phyloP scores from a whole-genome alignment of 2,329 filamentous ascomycete species.

The Sclerotinia glacialis region DNA sequence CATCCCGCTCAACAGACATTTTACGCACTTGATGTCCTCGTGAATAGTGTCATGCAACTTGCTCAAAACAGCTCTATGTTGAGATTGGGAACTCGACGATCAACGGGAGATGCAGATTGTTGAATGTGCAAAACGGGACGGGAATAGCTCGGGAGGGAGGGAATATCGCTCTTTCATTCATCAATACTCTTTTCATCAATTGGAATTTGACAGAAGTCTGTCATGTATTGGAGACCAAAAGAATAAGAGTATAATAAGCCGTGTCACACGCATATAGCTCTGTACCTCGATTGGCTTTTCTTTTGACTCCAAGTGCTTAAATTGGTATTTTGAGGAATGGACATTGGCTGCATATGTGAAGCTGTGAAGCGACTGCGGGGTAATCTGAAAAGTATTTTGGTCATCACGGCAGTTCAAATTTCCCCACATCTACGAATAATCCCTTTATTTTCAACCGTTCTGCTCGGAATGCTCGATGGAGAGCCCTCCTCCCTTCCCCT shows the following conservation, averaged over 20 bases:
- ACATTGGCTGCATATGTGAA: neutral
- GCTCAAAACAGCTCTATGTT: neutral
- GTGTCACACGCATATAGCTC: neutral
- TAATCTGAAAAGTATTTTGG: neutral
- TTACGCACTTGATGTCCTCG: neutral
- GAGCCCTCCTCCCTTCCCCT: neutral
- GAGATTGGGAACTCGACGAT: neutral
- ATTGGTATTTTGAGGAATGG: conserved; percentile 1
- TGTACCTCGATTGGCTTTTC: neutral
- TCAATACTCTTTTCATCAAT: neutral
- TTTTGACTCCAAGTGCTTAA: neutral
- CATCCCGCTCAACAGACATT: neutral
- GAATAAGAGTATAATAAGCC: neutral
- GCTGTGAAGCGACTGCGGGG: conserved; percentile 3
- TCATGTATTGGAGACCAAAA: neutral
- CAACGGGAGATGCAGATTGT: neutral
- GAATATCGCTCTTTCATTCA: neutral
- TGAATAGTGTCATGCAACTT: conserved; percentile 3
- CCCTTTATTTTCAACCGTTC: too few species aligned
- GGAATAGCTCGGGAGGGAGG: neutral
- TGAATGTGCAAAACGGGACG: too few species aligned
- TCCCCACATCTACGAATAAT: neutral
- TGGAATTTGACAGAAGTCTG: conserved; percentile 3
- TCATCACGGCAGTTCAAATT: neutral
- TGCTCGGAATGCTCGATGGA: neutral